A percentile compares a stretch with the other conserved stretches of the same genome.
Conservation (phyloP, 78 protist genomes). For the Dictyostelium brefeldianum region DNA sequence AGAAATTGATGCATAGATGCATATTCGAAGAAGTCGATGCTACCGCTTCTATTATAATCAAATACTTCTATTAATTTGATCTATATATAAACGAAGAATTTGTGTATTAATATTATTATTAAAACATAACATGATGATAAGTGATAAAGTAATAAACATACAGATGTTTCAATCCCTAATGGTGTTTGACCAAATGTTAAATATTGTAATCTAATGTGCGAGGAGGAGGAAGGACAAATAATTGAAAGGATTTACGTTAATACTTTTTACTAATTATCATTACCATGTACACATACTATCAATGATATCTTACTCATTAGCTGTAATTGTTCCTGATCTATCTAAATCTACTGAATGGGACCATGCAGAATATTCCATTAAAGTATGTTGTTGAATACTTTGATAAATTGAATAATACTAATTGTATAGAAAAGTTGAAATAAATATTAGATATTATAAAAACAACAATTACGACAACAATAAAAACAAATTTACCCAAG, state of each 20-base stretch:
- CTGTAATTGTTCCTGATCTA: slow-evolving; percentile 36
- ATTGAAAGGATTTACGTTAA: too few species aligned
- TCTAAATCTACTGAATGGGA: slow-evolving; percentile 22
- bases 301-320: neutral
- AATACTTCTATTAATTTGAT: slow-evolving; percentile 39
- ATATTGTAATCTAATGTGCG: slow-evolving; percentile 4
- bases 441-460: neutral
- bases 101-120: too few species aligned
- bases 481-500: slow-evolving; percentile 15
- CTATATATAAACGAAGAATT: too few species aligned
- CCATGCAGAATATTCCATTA: slow-evolving; percentile 33
- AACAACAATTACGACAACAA: too few species aligned
- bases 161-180: slow-evolving; percentile 66
- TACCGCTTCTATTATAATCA: slow-evolving; percentile 30
- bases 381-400: slow-evolving; percentile 28
- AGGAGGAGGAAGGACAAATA: too few species aligned
- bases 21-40: slow-evolving; percentile 63
- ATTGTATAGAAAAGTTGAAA: neutral
- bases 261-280: neutral
- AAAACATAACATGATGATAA: too few species aligned
- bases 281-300: neutral
- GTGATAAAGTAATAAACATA: neutral
- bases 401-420: slow-evolving; percentile 15
- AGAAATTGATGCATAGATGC: slow-evolving; percentile 52
- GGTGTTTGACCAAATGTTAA: slow-evolving; percentile 42